Evolutionary conservation across 2,329 filamentous ascomycete species (phyloP), one percentile per base, ranked within the genome.

Genomic region (Claviceps fusiformis): DNA sequence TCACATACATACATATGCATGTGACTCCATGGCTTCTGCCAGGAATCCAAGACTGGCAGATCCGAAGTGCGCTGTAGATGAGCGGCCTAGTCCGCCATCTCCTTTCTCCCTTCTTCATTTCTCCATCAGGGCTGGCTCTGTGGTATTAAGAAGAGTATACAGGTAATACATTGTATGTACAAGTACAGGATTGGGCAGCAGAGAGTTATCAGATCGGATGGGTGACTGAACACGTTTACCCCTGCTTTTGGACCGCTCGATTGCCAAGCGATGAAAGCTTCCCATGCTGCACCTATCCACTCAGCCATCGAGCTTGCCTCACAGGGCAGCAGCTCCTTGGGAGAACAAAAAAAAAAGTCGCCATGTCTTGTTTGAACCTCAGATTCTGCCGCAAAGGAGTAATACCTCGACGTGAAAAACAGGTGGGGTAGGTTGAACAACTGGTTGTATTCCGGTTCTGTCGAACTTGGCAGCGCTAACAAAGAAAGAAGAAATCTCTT

Each of bases 51-150:
- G 46, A 9, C 48, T 35, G 48, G 48, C 41, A 35, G 52, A 52
- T 52, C 53, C 55, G 29, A 53, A 15, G 45, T 53, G 55, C 49
- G 52, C 46, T 49, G 37, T 46, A 49, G 35, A 47, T 15, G 27
- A n/a, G 45, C 17, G n/a, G 31, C 41, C n/a, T 27, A 13, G 35
- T 46, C 35, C 48, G 44, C 35, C 52, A 37, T 48, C n/a, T 54
- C 52, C 50, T 48, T 44, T 43, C 41, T 49, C 24, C 24, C 24
- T 24, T 24, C 24, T 24, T 24, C 24, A 24, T 24, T 24, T 24
- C 55, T 37, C 5, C 31, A 43, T 49, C 43, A 33, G 48, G 53
- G 11, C 43, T 37, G 48, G 24, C 55, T 48, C 49, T 52, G 52
- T 35, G 43, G 19, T 15, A 19, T 44, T 7, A 9, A 11, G 17